Conservation (phyloP, 202 grass and related monocot genomes). For the Sporobolus alterniflorus region DNA sequence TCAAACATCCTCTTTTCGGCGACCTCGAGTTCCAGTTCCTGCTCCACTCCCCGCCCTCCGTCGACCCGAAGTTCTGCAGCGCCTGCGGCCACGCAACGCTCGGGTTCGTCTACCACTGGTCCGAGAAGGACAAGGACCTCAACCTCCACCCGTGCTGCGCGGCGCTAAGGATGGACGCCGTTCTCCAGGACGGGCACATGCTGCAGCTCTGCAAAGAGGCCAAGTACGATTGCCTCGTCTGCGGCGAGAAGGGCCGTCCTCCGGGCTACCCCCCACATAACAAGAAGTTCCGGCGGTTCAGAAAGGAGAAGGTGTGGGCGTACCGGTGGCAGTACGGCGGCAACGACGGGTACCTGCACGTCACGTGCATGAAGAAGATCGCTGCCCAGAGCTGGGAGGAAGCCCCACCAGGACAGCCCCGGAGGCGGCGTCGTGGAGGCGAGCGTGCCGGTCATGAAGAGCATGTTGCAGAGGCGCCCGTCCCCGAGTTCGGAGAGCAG, state of each 20-base stretch:
- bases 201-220: background rate
- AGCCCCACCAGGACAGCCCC: background rate
- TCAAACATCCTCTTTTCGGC: background rate
- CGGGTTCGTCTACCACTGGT: slow-evolving; percentile 21
- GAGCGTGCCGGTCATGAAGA: background rate
- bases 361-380: slow-evolving; percentile 34
- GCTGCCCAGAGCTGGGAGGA: background rate
- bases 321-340: background rate
- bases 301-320: background rate
- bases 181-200: background rate
- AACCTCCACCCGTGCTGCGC: slow-evolving; percentile 23
- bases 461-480: background rate
- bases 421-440: background rate
- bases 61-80: background rate
- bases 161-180: background rate
- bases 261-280: background rate
- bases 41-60: background rate
- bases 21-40: background rate
- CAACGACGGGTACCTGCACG: slow-evolving; percentile 6
- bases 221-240: background rate
- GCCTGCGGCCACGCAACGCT: background rate
- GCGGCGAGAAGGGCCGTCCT: background rate
- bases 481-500: background rate
- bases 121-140: background rate
- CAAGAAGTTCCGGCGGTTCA: background rate